phyloP scores from a whole-genome alignment of 2,329 filamentous ascomycete species.

The Claviceps africana region DNA sequence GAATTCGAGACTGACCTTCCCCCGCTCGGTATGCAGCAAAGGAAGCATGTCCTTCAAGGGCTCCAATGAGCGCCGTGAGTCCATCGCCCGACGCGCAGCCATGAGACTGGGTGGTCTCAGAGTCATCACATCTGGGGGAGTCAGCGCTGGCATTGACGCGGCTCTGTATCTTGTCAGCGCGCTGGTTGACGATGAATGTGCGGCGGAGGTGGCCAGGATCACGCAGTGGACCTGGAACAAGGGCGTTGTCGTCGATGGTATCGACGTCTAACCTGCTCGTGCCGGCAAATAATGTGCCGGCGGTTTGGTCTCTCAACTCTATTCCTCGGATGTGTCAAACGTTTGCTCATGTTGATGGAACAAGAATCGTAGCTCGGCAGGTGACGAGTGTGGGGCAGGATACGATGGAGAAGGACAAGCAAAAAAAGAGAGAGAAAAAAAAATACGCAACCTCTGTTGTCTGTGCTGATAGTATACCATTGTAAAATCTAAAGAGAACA shows the following conservation, averaged over 20 bases:
- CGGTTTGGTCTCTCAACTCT: neutral
- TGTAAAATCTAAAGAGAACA: neutral
- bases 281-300: slow-evolving; percentile 11
- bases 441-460: neutral
- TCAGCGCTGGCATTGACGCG: slow-evolving; percentile 71
- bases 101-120: slow-evolving; percentile 57
- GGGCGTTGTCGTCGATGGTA: slow-evolving; percentile 70
- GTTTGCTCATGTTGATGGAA: neutral
- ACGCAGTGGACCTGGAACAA: slow-evolving; percentile 81
- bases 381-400: neutral
- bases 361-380: neutral
- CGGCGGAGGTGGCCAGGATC: slow-evolving; percentile 57
- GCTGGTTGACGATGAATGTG: slow-evolving; percentile 62
- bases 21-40: slow-evolving; percentile 39
- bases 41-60: slow-evolving; percentile 72
- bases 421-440: neutral
- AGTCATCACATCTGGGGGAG: slow-evolving; percentile 68
- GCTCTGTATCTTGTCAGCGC: slow-evolving; percentile 74
- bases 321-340: neutral
- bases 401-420: neutral
- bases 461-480: slow-evolving; percentile 2
- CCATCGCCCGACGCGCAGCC: slow-evolving; percentile 61
- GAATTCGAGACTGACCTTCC: neutral
- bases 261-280: slow-evolving; percentile 50
- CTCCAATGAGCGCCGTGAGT: slow-evolving; percentile 62